Evolutionary conservation across 176 grass and related monocot genomes (phyloP).

Genomic region (Neostapfia colusana): DNA sequence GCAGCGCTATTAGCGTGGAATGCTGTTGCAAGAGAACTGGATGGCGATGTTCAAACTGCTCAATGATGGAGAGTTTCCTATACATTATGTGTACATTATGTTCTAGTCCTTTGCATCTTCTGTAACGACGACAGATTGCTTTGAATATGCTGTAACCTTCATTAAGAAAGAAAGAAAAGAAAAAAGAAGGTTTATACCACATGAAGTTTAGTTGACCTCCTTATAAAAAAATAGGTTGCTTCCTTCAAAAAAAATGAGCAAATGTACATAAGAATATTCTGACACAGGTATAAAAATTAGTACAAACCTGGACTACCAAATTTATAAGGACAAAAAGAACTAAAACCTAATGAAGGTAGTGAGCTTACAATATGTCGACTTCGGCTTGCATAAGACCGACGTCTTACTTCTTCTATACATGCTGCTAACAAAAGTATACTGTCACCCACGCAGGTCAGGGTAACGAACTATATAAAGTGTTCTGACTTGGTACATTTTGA

Average conservation of each 20-base stretch:
- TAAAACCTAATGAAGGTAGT: background rate
- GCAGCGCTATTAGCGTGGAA: slow-evolving; percentile 74
- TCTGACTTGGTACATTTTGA: slow-evolving; percentile 31
- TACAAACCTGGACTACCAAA: slow-evolving; percentile 9
- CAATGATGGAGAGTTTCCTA: background rate
- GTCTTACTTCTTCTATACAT: slow-evolving; percentile 31
- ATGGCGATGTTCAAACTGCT: slow-evolving; percentile 28
- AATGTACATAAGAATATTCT: slow-evolving; percentile 21
- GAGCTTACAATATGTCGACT: slow-evolving; percentile 30
- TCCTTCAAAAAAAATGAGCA: slow-evolving; percentile 6
- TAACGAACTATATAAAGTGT: slow-evolving; percentile 24
- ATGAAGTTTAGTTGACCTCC: slow-evolving; percentile 33
- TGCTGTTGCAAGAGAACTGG: slow-evolving; percentile 46
- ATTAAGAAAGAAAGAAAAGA: no score
- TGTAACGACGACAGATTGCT: slow-evolving; percentile 39
- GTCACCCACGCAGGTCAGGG: background rate
- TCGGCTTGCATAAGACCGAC: slow-evolving; percentile 15
- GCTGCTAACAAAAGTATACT: slow-evolving; percentile 8
- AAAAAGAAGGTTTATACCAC: no score
- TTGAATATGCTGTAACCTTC: slow-evolving; percentile 37
- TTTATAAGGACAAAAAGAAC: background rate
- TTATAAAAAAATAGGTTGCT: no score
- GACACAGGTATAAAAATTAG: slow-evolving; percentile 9
- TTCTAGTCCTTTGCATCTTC: slow-evolving; percentile 36
- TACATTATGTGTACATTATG: slow-evolving; percentile 42